A percentile compares a stretch with the other conserved stretches of the same genome.
phyloP scores from a whole-genome alignment of 495 filamentous ascomycete species.

The Aspergillus indologenus region DNA sequence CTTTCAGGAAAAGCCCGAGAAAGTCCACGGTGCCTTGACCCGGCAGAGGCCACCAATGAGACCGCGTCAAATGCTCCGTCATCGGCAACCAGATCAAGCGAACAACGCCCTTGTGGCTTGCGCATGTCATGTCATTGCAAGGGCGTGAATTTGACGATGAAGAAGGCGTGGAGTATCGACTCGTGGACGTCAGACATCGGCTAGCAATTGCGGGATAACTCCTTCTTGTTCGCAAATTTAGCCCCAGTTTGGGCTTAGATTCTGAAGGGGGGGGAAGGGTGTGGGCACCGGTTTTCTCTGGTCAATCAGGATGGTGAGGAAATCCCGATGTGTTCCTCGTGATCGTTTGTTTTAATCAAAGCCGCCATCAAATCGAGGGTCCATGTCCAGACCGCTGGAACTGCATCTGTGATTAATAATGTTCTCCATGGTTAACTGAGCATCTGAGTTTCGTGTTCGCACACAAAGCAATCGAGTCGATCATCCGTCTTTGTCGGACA shows the following conservation, averaged over 20 bases:
- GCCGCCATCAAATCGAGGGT: background rate
- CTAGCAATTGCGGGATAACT: background rate
- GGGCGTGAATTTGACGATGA: background rate
- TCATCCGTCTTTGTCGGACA: background rate
- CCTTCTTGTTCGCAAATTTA: background rate
- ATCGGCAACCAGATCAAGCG: background rate
- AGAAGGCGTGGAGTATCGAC: background rate
- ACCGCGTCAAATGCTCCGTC: background rate
- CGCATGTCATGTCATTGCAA: background rate
- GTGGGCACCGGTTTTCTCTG: too few relatives aligned
- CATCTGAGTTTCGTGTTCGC: background rate
- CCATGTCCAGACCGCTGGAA: background rate
- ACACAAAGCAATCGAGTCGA: background rate
- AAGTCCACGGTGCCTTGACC: too few relatives aligned
- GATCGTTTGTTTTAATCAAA: background rate
- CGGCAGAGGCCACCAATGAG: background rate
- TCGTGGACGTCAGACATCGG: background rate
- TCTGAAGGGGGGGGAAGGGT: too few relatives aligned
- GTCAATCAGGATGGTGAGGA: background rate
- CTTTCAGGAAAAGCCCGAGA: background rate
- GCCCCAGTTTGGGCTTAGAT: background rate
- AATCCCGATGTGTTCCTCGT: background rate
- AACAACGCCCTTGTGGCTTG: background rate
- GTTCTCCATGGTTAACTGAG: background rate
- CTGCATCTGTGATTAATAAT: background rate